A percentile compares a stretch with the other conserved stretches of the same genome.
phyloP scores from a whole-genome alignment of 352 stramenopile species.

The Phytophthora sojae region DNA sequence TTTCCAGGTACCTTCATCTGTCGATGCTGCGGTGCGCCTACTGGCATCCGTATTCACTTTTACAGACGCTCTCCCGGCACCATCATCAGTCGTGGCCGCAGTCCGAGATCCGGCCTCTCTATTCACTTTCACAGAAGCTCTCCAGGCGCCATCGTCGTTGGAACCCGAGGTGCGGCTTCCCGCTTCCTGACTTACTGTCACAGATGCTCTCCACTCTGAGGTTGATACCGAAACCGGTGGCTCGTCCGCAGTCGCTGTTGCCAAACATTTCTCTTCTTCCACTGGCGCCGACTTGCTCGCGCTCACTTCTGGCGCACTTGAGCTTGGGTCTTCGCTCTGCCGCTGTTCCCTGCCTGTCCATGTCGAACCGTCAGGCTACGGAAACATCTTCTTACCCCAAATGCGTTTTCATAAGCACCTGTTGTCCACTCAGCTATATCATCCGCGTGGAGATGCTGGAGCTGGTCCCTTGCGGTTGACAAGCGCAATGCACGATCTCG shows the following conservation, averaged over 20 bases:
- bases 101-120: slow-evolving; percentile 3
- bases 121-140: slow-evolving; percentile 23
- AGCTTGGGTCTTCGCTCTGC: not conserved
- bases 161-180: not conserved
- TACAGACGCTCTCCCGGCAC: slow-evolving; percentile 5
- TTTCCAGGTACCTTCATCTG: slow-evolving; percentile 3
- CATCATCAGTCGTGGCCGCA: not conserved
- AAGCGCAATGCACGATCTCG: slow-evolving; percentile 55
- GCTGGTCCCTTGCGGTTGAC: slow-evolving; percentile 40
- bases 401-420: slow-evolving; percentile 30
- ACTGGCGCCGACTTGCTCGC: not conserved
- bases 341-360: not conserved
- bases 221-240: not conserved
- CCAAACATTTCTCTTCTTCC: not conserved
- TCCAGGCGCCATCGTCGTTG: not conserved
- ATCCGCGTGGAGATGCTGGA: slow-evolving; percentile 35
- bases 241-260: not conserved
- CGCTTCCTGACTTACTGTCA: slow-evolving; percentile 21
- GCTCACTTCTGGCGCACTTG: slow-evolving; percentile 1
- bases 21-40: not conserved
- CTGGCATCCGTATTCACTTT: slow-evolving; percentile 18
- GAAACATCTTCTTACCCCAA: not conserved
- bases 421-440: slow-evolving; percentile 41
- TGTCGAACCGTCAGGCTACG: not conserved
- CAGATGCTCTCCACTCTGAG: slow-evolving; percentile 11